Evolutionary conservation across 2,329 filamentous ascomycete genomes (phyloP), one percentile per base, ranked within the genome.

Genomic region (Chaetomium sp.): DNA sequence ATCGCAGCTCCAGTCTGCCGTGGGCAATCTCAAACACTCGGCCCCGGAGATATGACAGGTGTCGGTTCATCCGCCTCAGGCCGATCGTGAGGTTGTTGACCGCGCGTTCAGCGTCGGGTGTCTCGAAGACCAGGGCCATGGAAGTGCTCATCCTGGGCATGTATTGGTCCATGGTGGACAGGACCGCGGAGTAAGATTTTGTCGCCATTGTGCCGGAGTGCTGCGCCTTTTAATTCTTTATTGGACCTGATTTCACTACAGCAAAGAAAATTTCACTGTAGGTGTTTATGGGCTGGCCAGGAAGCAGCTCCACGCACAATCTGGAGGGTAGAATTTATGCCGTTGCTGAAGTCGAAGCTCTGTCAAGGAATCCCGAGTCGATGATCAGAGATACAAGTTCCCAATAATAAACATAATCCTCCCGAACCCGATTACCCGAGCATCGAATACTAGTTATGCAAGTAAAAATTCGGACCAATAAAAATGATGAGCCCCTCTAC

Each of bases 151-250:
- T 49, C n/a, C 49, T 19, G 11, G 56, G 52, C 56, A 55, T 52
- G 35, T 52, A 55, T 19, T 58, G 52, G 49, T 58, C 56, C 38
- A 58, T 12, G 5, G 52, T 48, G 10, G 56, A 55, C 1, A 58
- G 49, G 34, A 19, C 49, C 1, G 48, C 40, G 14, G 45, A 41
- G 12, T 36, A n/a, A 6, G 37, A 7, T 7, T 36, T 5, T 8
- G 37, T 33, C 19, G 47, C 48, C 48, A 42, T 41, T 32, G 5
- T 33, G 9, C 9, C 14, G 37, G 37, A 38, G 37, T 38, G 37
- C 4, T 8, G 37, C 4, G 8, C 37, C 37, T 42, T 42, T 1
- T 8, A 7, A 42, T 42, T 42, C 4, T 7, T 42, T 42, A 42
- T 7, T 42, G 40, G 2, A 11, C 3, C 36, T 38, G 19, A 27